These are phyloP conservation scores for Phytophthora fragariae DNA, from an alignment of 352 stramenopile species.

Conservation along the genomic window DNA sequence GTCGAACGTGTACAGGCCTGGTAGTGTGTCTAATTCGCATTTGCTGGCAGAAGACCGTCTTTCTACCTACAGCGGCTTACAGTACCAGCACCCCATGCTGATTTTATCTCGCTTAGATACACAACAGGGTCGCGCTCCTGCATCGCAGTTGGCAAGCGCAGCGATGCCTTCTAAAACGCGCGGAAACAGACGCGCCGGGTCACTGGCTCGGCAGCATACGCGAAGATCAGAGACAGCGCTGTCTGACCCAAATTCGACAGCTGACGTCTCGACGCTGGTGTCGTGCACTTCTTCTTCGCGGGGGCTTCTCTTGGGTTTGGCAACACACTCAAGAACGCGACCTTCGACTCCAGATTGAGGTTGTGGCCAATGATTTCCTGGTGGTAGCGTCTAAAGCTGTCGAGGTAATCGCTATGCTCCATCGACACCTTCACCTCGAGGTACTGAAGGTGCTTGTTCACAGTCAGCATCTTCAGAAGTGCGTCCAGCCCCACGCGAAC, in stretches of 20 bases:
- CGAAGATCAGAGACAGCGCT: slow-evolving; percentile 4
- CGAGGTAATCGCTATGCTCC: slow-evolving; percentile 12
- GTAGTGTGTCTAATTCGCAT: too few relatives aligned
- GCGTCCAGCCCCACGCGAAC: slow-evolving; percentile 5
- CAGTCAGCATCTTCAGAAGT: slow-evolving; percentile 21
- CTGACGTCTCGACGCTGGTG: slow-evolving; percentile 2
- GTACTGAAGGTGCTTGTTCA: slow-evolving; percentile 20
- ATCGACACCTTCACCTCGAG: slow-evolving; percentile 20
- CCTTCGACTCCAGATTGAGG: slow-evolving; percentile 16
- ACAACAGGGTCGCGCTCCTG: not conserved
- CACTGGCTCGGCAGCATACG: slow-evolving; percentile 16
- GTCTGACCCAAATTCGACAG: slow-evolving; percentile 4
- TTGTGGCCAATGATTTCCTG: slow-evolving; percentile 22
- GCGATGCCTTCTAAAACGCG: slow-evolving; percentile 1
- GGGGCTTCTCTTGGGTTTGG: not conserved
- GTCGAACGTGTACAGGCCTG: too few relatives aligned
- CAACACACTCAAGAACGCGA: slow-evolving; percentile 25
- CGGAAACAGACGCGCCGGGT: slow-evolving; percentile 17
- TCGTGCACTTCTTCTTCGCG: slow-evolving; percentile 6
- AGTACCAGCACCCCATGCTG: too few relatives aligned
- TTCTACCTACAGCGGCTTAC: too few relatives aligned
- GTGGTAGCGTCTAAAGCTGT: slow-evolving; percentile 15
- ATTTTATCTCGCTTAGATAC: too few relatives aligned
- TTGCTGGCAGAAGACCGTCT: too few relatives aligned
- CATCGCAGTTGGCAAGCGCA: not conserved